Evolutionary conservation across 1,284 basidiomycete species (phyloP), one percentile per base, ranked within the genome.

Genomic region (Apiotrichum domesticum): DNA sequence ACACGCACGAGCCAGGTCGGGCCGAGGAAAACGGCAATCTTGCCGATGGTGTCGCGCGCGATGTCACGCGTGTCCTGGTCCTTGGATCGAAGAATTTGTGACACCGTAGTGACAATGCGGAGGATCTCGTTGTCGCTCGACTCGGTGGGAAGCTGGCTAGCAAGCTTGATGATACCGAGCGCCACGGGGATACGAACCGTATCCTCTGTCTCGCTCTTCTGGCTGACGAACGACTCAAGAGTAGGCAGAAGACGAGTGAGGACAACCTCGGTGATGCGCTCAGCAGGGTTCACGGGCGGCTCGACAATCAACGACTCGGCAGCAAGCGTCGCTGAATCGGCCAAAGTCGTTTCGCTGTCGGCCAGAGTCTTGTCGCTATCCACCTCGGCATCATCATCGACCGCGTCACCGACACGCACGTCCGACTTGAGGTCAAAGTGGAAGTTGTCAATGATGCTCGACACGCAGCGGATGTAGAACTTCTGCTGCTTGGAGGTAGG

Each of bases 61-160:
- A 95, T 81, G 68, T 98, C 93, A 56, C 96, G 83, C 1, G 92
- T 94, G 66, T 97, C 93, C 72, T 96, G 93, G 29, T 93, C 92
- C 69, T 87, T 90, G 76, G 90, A 93, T 10, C 91, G 87, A 55
- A 98, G 80, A 46, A 91, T 87, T 68, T 96, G 92, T 55, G 87
- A 85, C 47, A 97, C 81, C 13, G 88, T 84, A 2, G 89, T 95
- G 61, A 98, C 75, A 6, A 98, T 79, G 44, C 87, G 84, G 1
- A 84, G 79, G 43, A 95, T 83, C 66, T 97, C 91, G 0, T 83
- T 78, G 46, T 85, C 82, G n/a, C 85, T 83, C 0, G 80, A 78
- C 3, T 80, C 77, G n/a, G 77, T 77, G 0, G 96, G 93, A 15
- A 98, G 83, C 69, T 89, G 84, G 57, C 85, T 81, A 0, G 92